These are phyloP conservation scores for Cetradonia linearis DNA, from an alignment of 495 filamentous ascomycete species.

Conservation along the genomic window DNA sequence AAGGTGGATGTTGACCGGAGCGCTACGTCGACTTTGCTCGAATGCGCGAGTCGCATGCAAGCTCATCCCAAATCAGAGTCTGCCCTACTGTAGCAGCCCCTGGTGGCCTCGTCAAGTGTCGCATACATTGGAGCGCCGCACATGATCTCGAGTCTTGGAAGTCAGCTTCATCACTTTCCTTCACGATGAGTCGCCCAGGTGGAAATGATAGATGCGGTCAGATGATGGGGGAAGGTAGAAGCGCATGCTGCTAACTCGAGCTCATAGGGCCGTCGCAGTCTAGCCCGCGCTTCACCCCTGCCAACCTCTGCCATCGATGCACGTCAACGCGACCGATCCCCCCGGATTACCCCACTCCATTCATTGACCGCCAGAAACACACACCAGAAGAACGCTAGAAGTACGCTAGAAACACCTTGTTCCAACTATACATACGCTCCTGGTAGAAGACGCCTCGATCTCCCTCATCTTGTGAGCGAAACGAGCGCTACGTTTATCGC, in stretches of 20 bases:
- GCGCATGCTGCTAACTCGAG: slow-evolving; percentile 11
- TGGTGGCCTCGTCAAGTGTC: neutral
- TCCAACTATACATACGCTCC: too few relatives aligned
- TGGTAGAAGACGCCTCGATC: neutral
- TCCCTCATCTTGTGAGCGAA: neutral
- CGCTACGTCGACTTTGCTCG: slow-evolving; percentile 15
- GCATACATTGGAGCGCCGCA: slow-evolving; percentile 5
- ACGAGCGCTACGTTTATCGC: slow-evolving; percentile 5
- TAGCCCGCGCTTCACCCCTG: neutral
- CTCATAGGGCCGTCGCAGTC: neutral
- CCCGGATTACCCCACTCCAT: neutral
- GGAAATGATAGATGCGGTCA: neutral
- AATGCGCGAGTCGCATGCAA: slow-evolving; percentile 19
- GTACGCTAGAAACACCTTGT: slow-evolving; percentile 8
- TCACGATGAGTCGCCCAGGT: neutral
- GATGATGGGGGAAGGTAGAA: neutral
- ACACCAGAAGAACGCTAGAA: slow-evolving; percentile 20
- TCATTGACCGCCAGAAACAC: slow-evolving; percentile 10
- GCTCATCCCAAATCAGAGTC: neutral
- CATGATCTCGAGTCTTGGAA: slow-evolving; percentile 1
- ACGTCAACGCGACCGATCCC: slow-evolving; percentile 3
- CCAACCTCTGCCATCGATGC: neutral
- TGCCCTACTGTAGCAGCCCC: neutral
- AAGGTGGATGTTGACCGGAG: slow-evolving; percentile 8
- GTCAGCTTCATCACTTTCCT: neutral